Conservation (phyloP, 495 filamentous ascomycete genomes). For the Neurospora hispaniola region DNA sequence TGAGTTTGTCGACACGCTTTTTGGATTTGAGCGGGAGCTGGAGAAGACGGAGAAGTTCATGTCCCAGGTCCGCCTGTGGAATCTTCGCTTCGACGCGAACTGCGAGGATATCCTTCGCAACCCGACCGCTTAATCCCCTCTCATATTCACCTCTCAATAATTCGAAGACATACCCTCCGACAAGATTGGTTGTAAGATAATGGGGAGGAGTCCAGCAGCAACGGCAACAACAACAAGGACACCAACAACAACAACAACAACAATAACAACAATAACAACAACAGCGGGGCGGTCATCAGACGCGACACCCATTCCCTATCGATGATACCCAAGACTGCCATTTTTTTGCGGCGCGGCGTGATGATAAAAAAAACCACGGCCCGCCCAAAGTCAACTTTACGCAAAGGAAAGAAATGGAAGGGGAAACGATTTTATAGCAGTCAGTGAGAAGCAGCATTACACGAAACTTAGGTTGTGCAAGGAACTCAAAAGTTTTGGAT, state of each 20-base stretch:
- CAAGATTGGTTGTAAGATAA: constrained; percentile 23
- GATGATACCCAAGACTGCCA: not conserved
- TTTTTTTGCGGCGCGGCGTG: not conserved
- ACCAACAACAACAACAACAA: not conserved
- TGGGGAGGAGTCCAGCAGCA: constrained; percentile 19
- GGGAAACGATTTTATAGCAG: not conserved
- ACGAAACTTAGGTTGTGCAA: constrained; percentile 1
- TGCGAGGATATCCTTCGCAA: constrained; percentile 79
- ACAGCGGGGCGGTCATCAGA: not conserved
- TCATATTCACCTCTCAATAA: constrained; percentile 2
- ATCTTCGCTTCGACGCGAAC: constrained; percentile 91
- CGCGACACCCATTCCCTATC: not conserved
- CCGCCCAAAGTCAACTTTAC: not conserved
- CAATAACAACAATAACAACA: not conserved
- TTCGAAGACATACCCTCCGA: constrained; percentile 9
- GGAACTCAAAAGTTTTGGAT: constrained; percentile 10
- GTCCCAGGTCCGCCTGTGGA: constrained; percentile 86
- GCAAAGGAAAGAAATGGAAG: not conserved
- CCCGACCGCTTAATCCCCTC: constrained; percentile 34
- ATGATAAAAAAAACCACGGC: not conserved
- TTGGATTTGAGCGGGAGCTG: constrained; percentile 83
- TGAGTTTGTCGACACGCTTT: constrained; percentile 96
- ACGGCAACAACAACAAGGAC: not conserved
- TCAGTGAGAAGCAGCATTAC: not conserved
- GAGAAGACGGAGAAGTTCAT: constrained; percentile 93